Conservation (phyloP, 2,329 filamentous ascomycete species). For the Kalmusia sp. region DNA sequence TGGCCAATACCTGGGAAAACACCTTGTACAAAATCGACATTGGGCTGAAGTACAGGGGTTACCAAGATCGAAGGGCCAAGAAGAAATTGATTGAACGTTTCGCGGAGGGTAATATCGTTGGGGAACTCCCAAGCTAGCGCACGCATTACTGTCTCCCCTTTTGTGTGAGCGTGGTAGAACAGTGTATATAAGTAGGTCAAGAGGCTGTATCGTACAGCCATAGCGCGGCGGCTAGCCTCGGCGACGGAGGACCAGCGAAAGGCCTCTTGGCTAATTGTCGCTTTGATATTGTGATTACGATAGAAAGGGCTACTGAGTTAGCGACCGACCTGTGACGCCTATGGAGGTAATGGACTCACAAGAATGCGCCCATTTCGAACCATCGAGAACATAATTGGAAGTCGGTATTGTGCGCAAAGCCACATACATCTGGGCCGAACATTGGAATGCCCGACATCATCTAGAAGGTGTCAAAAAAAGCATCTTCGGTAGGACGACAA, state of each 20-base stretch:
- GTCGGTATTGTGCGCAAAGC: slow-evolving; percentile 69
- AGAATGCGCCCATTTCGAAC: slow-evolving; percentile 76
- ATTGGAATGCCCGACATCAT: slow-evolving; percentile 75
- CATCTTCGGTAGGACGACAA: too few species aligned
- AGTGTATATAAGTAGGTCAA: slow-evolving; percentile 78
- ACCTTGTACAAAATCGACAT: slow-evolving; percentile 65
- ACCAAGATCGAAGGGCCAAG: slow-evolving; percentile 70
- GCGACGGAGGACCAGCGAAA: slow-evolving; percentile 71
- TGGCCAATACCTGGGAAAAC: slow-evolving; percentile 70
- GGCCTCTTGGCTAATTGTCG: slow-evolving; percentile 69
- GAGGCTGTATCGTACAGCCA: slow-evolving; percentile 71
- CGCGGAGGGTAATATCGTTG: slow-evolving; percentile 68
- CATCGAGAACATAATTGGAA: slow-evolving; percentile 74
- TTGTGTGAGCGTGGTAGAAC: slow-evolving; percentile 68
- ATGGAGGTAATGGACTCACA: slow-evolving; percentile 37
- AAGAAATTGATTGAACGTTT: slow-evolving; percentile 71
- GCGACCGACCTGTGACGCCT: not conserved
- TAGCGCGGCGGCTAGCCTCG: slow-evolving; percentile 67
- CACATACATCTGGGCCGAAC: slow-evolving; percentile 68
- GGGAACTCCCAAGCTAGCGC: slow-evolving; percentile 76
- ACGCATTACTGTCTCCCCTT: slow-evolving; percentile 73
- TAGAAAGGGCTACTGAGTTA: slow-evolving; percentile 64
- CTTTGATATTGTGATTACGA: slow-evolving; percentile 72
- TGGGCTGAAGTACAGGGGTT: slow-evolving; percentile 69
- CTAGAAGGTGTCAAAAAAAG: not conserved